Evolutionary conservation across 2,329 filamentous ascomycete genomes (phyloP).

Genomic region (Helotiales sp.): DNA sequence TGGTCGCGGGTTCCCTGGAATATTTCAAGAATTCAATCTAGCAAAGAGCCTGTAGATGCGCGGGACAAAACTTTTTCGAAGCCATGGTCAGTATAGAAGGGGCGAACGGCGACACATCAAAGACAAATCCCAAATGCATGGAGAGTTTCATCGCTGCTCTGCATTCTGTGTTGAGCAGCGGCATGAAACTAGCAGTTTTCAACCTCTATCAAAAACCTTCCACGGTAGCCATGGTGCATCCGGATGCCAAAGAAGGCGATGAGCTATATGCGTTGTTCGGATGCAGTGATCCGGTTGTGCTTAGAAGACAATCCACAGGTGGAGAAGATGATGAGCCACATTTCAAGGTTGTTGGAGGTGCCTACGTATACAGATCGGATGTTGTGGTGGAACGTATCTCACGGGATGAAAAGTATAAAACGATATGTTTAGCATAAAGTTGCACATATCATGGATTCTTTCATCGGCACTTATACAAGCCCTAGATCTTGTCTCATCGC

Average conservation of each 20-base stretch:
- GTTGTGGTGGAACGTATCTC: no score
- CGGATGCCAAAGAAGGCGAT: neutral
- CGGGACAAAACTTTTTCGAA: neutral
- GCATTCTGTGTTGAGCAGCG: constrained; percentile 2
- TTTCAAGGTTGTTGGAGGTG: constrained; percentile 8
- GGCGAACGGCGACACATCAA: neutral
- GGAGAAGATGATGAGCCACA: neutral
- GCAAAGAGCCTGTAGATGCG: neutral
- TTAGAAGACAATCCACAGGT: neutral
- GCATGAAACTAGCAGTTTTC: constrained; percentile 1
- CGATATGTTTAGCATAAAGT: no score
- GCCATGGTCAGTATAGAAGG: neutral
- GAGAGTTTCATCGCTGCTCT: constrained; percentile 3
- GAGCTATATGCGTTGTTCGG: constrained; percentile 1
- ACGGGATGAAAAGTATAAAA: no score
- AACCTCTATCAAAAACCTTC: neutral
- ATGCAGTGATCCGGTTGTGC: constrained; percentile 3
- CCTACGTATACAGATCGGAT: neutral
- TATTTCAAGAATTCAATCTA: neutral
- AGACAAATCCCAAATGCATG: neutral
- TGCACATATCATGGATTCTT: no score
- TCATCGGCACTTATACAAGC: no score
- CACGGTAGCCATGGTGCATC: constrained; percentile 4
- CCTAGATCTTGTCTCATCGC: no score
- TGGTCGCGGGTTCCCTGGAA: constrained; percentile 3